Conservation (phyloP, 2,329 filamentous ascomycete genomes). For the Neonectria ditissima region DNA sequence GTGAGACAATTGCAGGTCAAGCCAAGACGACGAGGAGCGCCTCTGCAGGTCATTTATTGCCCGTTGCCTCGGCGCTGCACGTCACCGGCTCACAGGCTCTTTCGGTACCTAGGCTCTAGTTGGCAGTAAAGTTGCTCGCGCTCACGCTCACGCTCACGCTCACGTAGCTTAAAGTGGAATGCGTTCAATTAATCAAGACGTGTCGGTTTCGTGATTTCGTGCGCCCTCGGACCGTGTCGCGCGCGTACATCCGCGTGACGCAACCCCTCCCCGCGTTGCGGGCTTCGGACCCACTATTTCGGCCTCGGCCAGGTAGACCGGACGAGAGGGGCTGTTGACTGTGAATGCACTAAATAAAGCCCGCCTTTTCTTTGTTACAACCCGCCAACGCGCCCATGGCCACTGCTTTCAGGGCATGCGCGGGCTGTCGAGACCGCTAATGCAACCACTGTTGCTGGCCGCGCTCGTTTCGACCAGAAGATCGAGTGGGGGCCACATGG, state of each 20-base stretch:
- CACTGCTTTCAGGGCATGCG: slow-evolving; percentile 29
- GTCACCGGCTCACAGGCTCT: not conserved
- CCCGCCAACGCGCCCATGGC: slow-evolving; percentile 13
- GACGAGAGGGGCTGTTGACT: slow-evolving; percentile 5
- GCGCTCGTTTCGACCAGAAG: slow-evolving; percentile 21
- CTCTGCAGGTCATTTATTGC: not conserved
- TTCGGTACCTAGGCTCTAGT: not conserved
- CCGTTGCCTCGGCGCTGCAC: not conserved
- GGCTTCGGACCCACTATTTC: not conserved
- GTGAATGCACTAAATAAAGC: not conserved
- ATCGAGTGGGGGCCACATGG: slow-evolving; percentile 30
- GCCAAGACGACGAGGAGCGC: not conserved
- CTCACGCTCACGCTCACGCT: slow-evolving; percentile 5
- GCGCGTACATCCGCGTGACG: slow-evolving; percentile 41
- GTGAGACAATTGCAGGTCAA: not conserved
- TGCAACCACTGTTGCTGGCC: slow-evolving; percentile 39
- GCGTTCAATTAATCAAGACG: slow-evolving; percentile 53
- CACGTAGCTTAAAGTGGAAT: slow-evolving; percentile 35
- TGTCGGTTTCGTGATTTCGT: slow-evolving; percentile 60
- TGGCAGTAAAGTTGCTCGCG: slow-evolving; percentile 13
- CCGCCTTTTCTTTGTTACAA: not conserved
- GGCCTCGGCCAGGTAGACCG: slow-evolving; percentile 15
- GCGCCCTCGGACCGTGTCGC: slow-evolving; percentile 45
- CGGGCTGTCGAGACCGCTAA: slow-evolving; percentile 31
- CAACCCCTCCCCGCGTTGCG: slow-evolving; percentile 29